These are phyloP conservation scores for Coniochaeta sp. DNA, from an alignment of 2,329 filamentous ascomycete genomes.

Conservation along the genomic window DNA sequence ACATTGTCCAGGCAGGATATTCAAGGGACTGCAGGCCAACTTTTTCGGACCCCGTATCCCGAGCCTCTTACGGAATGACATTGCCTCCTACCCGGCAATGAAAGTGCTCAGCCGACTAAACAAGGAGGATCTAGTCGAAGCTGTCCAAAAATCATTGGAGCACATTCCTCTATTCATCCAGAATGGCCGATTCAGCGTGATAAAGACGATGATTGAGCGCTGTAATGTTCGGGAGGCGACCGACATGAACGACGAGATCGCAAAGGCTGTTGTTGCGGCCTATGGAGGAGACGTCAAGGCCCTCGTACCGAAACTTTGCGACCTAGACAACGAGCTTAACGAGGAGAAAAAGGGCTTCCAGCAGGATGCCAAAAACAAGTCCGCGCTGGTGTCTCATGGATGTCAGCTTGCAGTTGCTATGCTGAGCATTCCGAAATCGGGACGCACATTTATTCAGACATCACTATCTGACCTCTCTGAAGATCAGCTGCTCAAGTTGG, in stretches of 20 bases:
- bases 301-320: slow-evolving; percentile 42
- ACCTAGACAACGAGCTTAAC: slow-evolving; percentile 28
- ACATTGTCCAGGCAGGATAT: slow-evolving; percentile 75
- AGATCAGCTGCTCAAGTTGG: slow-evolving; percentile 54
- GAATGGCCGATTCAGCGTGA: slow-evolving; percentile 67
- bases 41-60: slow-evolving; percentile 75
- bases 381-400: slow-evolving; percentile 56
- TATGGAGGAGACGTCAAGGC: slow-evolving; percentile 38
- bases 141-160: slow-evolving; percentile 63
- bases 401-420: slow-evolving; percentile 76
- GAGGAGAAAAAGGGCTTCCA: slow-evolving; percentile 16
- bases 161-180: slow-evolving; percentile 67
- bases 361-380: slow-evolving; percentile 46
- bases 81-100: slow-evolving; percentile 81
- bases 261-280: slow-evolving; percentile 38
- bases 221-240: slow-evolving; percentile 60
- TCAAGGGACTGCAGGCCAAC: slow-evolving; percentile 78
- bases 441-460: slow-evolving; percentile 65
- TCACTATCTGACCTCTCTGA: slow-evolving; percentile 54
- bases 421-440: slow-evolving; percentile 62
- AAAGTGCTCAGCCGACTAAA: slow-evolving; percentile 75
- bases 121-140: slow-evolving; percentile 74
- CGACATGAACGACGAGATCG: slow-evolving; percentile 39
- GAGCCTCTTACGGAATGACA: slow-evolving; percentile 78
- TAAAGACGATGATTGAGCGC: slow-evolving; percentile 77